These are phyloP conservation scores for Fusarium pilosicola DNA, from an alignment of 2,329 filamentous ascomycete genomes.

Conservation along the genomic window DNA sequence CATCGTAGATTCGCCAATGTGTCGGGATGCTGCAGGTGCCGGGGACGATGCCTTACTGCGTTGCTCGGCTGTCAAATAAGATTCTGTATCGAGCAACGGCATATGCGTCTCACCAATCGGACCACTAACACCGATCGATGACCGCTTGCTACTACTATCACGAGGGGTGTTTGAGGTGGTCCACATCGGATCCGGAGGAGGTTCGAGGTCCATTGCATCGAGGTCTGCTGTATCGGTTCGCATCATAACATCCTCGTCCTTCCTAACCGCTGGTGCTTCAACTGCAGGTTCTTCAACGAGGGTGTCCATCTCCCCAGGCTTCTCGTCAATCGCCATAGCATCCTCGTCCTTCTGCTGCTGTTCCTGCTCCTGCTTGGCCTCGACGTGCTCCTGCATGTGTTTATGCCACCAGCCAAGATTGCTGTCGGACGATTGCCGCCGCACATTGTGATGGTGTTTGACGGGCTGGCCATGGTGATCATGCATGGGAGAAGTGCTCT, in stretches of 20 bases:
- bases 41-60: constrained; percentile 33
- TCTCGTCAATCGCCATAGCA: constrained; percentile 45
- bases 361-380: constrained; percentile 66
- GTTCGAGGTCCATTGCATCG: constrained; percentile 54
- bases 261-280: constrained; percentile 21
- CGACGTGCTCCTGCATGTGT: constrained; percentile 82
- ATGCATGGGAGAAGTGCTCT: constrained; percentile 50
- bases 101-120: constrained; percentile 43
- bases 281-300: constrained; percentile 35
- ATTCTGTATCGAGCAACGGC: constrained; percentile 39
- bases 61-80: constrained; percentile 33
- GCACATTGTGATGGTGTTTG: constrained; percentile 39
- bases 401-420: constrained; percentile 78
- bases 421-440: constrained; percentile 71
- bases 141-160: constrained; percentile 39
- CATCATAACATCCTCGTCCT: constrained; percentile 44
- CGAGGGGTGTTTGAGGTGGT: constrained; percentile 49
- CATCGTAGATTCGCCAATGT: constrained; percentile 41
- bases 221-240: constrained; percentile 53
- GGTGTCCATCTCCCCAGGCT: constrained; percentile 36
- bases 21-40: constrained; percentile 32
- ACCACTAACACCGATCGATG: constrained; percentile 41
- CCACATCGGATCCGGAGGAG: constrained; percentile 55
- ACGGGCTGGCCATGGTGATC: constrained; percentile 42
- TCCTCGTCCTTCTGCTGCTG: constrained; percentile 49